These are phyloP conservation scores for Bryoglossum gracile DNA, from an alignment of 495 filamentous ascomycete species.

Conservation along the genomic window DNA sequence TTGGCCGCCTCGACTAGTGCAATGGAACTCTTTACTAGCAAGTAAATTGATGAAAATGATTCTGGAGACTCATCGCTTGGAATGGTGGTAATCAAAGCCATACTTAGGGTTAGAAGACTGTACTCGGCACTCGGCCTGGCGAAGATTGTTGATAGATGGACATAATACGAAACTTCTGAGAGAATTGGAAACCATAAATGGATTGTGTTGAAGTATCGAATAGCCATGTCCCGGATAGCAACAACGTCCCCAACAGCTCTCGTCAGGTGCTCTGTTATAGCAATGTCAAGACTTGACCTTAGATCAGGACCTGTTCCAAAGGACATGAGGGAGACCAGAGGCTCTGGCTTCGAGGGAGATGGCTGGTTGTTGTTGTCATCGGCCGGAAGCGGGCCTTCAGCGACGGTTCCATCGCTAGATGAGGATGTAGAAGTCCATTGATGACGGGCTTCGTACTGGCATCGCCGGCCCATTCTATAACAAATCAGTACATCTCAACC, in stretches of 20 bases:
- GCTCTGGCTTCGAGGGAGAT: neutral
- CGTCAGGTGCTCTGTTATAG: slow-evolving; percentile 13
- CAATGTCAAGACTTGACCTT: slow-evolving; percentile 25
- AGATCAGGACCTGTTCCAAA: slow-evolving; percentile 1
- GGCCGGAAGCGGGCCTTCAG: too few species aligned
- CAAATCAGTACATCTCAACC: slow-evolving; percentile 23
- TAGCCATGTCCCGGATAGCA: slow-evolving; percentile 24
- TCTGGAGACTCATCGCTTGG: slow-evolving; percentile 13
- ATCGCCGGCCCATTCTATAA: slow-evolving; percentile 20
- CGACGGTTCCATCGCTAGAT: too few species aligned
- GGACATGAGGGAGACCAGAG: neutral
- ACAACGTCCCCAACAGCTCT: slow-evolving; percentile 9
- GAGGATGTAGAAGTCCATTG: neutral
- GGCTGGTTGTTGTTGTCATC: neutral
- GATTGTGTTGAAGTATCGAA: slow-evolving; percentile 28
- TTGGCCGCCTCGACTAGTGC: slow-evolving; percentile 31
- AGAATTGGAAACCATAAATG: slow-evolving; percentile 43
- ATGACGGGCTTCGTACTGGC: slow-evolving; percentile 3
- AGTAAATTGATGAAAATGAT: slow-evolving; percentile 32
- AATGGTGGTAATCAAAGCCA: slow-evolving; percentile 33
- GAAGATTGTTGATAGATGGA: slow-evolving; percentile 26
- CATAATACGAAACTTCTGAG: slow-evolving; percentile 34
- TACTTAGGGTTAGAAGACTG: slow-evolving; percentile 37
- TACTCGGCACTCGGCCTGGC: slow-evolving; percentile 35
- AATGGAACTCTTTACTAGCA: slow-evolving; percentile 33